phyloP scores from a whole-genome alignment of 2,329 filamentous ascomycete species.

The Aureobasidium leucospermi region DNA sequence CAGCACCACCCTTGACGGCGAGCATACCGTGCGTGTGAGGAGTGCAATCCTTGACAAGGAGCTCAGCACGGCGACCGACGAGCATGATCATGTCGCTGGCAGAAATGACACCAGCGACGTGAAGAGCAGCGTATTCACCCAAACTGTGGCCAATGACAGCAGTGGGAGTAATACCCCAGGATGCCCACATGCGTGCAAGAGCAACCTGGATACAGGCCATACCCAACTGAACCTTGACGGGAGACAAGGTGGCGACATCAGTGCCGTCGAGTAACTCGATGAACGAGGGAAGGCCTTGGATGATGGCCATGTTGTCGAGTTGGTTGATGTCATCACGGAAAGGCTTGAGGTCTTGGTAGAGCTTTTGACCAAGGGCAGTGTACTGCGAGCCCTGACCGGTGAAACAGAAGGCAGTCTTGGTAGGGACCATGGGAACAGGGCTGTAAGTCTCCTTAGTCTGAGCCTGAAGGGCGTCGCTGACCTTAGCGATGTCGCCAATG shows the following conservation, averaged over 20 bases:
- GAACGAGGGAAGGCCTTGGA: slow-evolving; percentile 43
- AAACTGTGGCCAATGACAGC: slow-evolving; percentile 54
- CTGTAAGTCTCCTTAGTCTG: slow-evolving; percentile 45
- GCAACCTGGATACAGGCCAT: slow-evolving; percentile 48
- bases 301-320: slow-evolving; percentile 39
- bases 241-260: slow-evolving; percentile 43
- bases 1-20: slow-evolving; percentile 46
- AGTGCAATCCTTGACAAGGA: slow-evolving; percentile 59
- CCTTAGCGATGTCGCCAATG: slow-evolving; percentile 40
- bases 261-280: slow-evolving; percentile 42
- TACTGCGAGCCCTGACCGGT: slow-evolving; percentile 48
- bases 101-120: slow-evolving; percentile 63
- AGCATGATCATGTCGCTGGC: slow-evolving; percentile 65
- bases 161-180: slow-evolving; percentile 47
- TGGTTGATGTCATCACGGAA: slow-evolving; percentile 45
- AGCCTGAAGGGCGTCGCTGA: slow-evolving; percentile 37
- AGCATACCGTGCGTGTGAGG: slow-evolving; percentile 61
- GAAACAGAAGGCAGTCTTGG: slow-evolving; percentile 46
- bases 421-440: slow-evolving; percentile 46
- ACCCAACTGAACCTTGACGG: slow-evolving; percentile 45
- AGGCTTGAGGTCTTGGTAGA: slow-evolving; percentile 41
- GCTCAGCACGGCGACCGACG: slow-evolving; percentile 59
- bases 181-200: slow-evolving; percentile 45
- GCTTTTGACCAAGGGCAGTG: slow-evolving; percentile 42
- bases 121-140: slow-evolving; percentile 66